Evolutionary conservation across 306 rosid species (phyloP).

Genomic region (Inga laurina): DNA sequence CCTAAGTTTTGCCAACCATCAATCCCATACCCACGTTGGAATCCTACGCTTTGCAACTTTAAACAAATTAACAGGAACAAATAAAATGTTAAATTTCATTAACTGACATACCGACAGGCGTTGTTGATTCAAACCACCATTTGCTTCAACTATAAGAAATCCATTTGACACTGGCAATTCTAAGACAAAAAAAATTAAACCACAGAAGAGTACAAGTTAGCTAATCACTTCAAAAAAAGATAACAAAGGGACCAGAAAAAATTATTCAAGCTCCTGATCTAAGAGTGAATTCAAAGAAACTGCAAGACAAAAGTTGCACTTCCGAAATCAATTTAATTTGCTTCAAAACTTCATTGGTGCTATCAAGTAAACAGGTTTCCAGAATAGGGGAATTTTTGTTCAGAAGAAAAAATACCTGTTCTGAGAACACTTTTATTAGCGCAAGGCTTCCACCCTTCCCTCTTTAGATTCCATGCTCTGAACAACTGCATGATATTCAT

Average conservation of each 20-base stretch:
- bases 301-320: background rate
- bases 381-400: background rate
- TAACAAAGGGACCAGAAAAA: slow-evolving; percentile 19
- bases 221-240: slow-evolving; percentile 24
- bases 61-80: slow-evolving; percentile 24
- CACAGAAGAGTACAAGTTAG: slow-evolving; percentile 22
- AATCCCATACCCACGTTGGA: slow-evolving; percentile 9
- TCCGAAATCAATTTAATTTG: background rate
- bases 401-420: slow-evolving; percentile 55
- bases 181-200: slow-evolving; percentile 17
- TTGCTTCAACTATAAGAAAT: slow-evolving; percentile 92
- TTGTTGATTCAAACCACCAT: slow-evolving; percentile 97
- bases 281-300: slow-evolving; percentile 7
- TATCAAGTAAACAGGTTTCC: slow-evolving; percentile 3
- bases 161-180: slow-evolving; percentile 88
- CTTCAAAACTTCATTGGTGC: background rate
- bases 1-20: background rate
- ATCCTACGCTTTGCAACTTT: slow-evolving; percentile 1
- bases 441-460: slow-evolving; percentile 78
- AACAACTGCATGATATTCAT: slow-evolving; percentile 61
- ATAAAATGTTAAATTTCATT: slow-evolving; percentile 15
- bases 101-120: slow-evolving; percentile 81
- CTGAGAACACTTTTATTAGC: slow-evolving; percentile 41
- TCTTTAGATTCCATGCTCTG: slow-evolving; percentile 65
- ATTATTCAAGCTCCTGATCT: slow-evolving; percentile 8